Base-by-base conservation (phyloP, 2,329 filamentous ascomycete genomes). In the Coniochaeta sp. region DNA sequence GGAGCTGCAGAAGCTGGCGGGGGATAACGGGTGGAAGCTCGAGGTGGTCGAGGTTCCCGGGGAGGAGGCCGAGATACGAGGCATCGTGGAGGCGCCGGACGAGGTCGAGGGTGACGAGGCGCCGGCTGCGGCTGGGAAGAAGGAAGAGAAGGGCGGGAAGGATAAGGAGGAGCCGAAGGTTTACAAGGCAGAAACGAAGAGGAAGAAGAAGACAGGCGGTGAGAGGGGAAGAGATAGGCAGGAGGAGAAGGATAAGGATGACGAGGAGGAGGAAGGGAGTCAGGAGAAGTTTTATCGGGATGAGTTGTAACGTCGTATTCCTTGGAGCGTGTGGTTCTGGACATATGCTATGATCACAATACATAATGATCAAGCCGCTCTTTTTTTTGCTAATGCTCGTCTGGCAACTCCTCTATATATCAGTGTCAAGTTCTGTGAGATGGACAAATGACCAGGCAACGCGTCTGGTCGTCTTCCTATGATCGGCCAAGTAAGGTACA, bases 1-100 rank as follows among this genome's bases (percentile, higher is more conserved):
- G 63, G 79, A 90, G 68, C 74, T 96, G 61, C 81, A 89, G 69
- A 82, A 85, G 66, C 70, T 89, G 44, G 90, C 90, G 0, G 83
- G 86, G 2, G 85, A 88, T 8, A 83, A 86, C 64, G 85, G 86
- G 17, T 96, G 92, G 91, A 89, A 87, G 67, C 77, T 96, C 61
- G 90, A 95, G 72, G 79, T 95, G 16, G 84, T 95, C 1, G 89
- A 95, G 67, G 79, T 85, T 12, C 83, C 87, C 1, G 80, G 83
- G 24, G 75, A 79, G 4, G 69, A 72, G 4, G 80, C 84, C 62
- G 88, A 91, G 69, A 83, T 93, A 44, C 78, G 88, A 52, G 90
- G 88, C 0, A 84, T 90, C 47, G 81, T 93, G 17, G 86, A 88
- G 30, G 75, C 76, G 1, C 81, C 83, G 14, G 80, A 80, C 2